A percentile compares a stretch with the other conserved stretches of the same genome.
These are phyloP conservation scores for Acer saccharum DNA, from an alignment of 345 rosid species.

Conservation along the genomic window DNA sequence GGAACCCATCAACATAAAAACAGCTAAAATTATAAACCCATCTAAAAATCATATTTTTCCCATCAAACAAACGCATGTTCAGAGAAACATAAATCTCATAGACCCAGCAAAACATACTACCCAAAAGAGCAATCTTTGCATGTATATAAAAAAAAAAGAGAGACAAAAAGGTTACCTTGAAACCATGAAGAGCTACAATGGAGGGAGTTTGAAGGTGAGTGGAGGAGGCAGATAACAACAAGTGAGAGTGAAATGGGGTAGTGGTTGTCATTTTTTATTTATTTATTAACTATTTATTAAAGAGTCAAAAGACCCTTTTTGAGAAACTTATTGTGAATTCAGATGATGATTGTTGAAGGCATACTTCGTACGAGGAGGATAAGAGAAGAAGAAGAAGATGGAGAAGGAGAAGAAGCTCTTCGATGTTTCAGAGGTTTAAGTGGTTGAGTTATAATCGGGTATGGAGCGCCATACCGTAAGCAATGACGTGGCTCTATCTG, in stretches of 20 bases:
- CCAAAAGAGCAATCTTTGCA: not conserved
- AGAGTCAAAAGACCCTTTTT: not conserved
- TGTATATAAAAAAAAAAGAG: not conserved
- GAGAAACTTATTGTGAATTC: not conserved
- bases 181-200: constrained; percentile 17
- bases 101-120: not conserved
- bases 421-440: constrained; percentile 13
- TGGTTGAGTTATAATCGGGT: not conserved
- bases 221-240: constrained; percentile 32
- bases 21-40: constrained; percentile 6
- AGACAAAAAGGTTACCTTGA: constrained; percentile 26
- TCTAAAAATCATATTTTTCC: constrained; percentile 8
- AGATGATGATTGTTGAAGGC: not conserved
- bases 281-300: not conserved
- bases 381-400: not conserved
- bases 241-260: constrained; percentile 19
- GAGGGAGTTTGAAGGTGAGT: constrained; percentile 24
- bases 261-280: constrained; percentile 31
- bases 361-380: constrained; percentile 1
- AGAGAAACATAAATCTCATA: not conserved
- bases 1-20: not conserved
- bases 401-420: not conserved
- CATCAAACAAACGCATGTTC: not conserved
- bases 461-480: not conserved
- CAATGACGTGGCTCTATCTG: not conserved